Evolutionary conservation across 75 land plant species (phyloP).

Genomic region (Picea sitchensis): DNA sequence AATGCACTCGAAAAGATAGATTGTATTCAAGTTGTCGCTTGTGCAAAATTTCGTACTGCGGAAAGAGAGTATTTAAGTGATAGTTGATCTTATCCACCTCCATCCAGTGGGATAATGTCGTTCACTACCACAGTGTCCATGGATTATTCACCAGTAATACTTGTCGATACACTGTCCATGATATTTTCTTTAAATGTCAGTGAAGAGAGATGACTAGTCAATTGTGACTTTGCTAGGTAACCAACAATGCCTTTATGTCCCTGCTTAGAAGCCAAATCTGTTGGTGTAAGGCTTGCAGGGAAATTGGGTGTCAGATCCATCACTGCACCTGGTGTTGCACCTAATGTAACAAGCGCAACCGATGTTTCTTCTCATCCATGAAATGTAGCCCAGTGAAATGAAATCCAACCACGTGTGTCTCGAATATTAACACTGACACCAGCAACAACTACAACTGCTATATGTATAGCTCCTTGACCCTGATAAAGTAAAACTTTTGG

Average conservation of each 20-base stretch:
- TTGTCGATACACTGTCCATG: slow-evolving; percentile 15
- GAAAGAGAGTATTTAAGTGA: slow-evolving; percentile 58
- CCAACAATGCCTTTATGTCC: slow-evolving; percentile 91
- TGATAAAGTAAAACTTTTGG: too few species aligned
- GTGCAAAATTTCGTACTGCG: slow-evolving; percentile 84
- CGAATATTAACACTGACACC: slow-evolving; percentile 83
- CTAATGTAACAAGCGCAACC: slow-evolving; percentile 54
- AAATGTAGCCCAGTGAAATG: slow-evolving; percentile 95
- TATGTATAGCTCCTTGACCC: too few species aligned
- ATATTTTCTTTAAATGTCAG: slow-evolving; percentile 44
- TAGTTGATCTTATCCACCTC: slow-evolving; percentile 25
- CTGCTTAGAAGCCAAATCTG: slow-evolving; percentile 68
- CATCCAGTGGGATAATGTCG: slow-evolving; percentile 20
- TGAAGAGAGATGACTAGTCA: slow-evolving; percentile 48
- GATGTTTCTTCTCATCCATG: slow-evolving; percentile 77
- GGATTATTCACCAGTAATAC: slow-evolving; percentile 24
- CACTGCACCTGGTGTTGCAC: slow-evolving; percentile 66
- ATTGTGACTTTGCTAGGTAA: slow-evolving; percentile 71
- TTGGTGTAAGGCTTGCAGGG: slow-evolving; percentile 70
- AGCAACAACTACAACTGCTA: slow-evolving; percentile 14
- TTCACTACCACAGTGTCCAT: slow-evolving; percentile 38
- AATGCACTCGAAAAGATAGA: slow-evolving; percentile 64
- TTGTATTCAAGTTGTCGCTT: slow-evolving; percentile 88
- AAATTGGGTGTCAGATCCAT: slow-evolving; percentile 73
- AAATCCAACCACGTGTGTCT: slow-evolving; percentile 90